Conservation (phyloP, 805 yeast species). For the Candida andamanensis region DNA sequence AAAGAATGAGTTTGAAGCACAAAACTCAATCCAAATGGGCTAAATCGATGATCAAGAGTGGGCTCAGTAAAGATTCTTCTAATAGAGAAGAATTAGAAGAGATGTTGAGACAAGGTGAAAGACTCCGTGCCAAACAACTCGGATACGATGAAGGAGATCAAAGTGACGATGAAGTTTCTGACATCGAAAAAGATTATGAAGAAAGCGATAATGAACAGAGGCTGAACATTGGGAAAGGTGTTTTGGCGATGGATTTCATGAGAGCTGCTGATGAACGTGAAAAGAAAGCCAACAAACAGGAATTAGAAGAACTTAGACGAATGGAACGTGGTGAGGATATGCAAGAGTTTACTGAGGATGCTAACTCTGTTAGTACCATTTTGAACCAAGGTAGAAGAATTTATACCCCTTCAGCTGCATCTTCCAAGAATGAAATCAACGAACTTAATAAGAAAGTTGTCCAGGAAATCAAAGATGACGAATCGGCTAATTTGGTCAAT, state of each 20-base stretch:
- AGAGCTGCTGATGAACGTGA: slow-evolving; percentile 75
- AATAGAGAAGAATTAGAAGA: slow-evolving; percentile 90
- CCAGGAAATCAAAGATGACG: slow-evolving; percentile 48
- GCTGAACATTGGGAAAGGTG: slow-evolving; percentile 71
- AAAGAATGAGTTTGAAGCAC: slow-evolving; percentile 89
- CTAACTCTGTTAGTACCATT: slow-evolving; percentile 41
- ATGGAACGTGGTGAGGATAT: slow-evolving; percentile 38
- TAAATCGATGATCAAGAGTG: slow-evolving; percentile 79
- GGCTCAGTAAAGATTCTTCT: slow-evolving; percentile 80
- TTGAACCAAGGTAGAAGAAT: slow-evolving; percentile 76
- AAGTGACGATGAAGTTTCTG: slow-evolving; percentile 48
- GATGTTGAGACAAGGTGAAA: slow-evolving; percentile 85
- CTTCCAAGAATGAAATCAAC: slow-evolving; percentile 32
- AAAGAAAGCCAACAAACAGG: slow-evolving; percentile 52
- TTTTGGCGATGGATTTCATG: slow-evolving; percentile 94
- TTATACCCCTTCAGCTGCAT: slow-evolving; percentile 60
- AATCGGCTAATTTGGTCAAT: slow-evolving; percentile 40
- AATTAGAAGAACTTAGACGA: slow-evolving; percentile 46
- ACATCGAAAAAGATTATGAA: slow-evolving; percentile 33
- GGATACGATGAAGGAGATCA: slow-evolving; percentile 56
- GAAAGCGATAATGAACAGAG: slow-evolving; percentile 32
- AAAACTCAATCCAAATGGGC: slow-evolving; percentile 91
- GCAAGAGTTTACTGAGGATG: slow-evolving; percentile 33
- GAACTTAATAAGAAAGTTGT: slow-evolving; percentile 29
- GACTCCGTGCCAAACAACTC: slow-evolving; percentile 63